phyloP scores from a whole-genome alignment of 345 rosid species.

The Arabis hirsuta region DNA sequence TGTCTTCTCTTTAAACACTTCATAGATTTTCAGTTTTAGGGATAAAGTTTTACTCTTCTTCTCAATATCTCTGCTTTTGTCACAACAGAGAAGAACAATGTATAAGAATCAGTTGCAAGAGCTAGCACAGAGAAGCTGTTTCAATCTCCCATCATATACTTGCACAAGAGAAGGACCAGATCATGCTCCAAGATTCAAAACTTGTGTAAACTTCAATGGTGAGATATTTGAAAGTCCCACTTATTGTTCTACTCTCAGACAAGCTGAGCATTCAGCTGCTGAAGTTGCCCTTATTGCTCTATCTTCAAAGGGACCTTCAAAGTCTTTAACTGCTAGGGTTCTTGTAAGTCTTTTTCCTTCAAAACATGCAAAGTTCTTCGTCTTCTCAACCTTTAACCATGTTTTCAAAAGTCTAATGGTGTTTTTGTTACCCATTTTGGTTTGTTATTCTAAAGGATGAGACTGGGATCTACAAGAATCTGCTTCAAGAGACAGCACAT shows the following conservation, averaged over 20 bases:
- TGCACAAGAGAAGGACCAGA: constrained; percentile 78
- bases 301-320: constrained; percentile 65
- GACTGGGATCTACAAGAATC: constrained; percentile 78
- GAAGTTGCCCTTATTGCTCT: constrained; percentile 67
- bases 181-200: constrained; percentile 84
- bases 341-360: constrained; percentile 54
- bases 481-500: constrained; percentile 79
- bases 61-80: constrained; percentile 12
- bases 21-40: not conserved
- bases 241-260: constrained; percentile 66
- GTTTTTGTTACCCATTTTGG: not conserved
- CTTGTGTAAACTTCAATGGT: constrained; percentile 77
- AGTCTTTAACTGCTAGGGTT: constrained; percentile 67
- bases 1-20: constrained; percentile 27
- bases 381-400: constrained; percentile 1
- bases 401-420: not conserved
- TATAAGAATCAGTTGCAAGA: constrained; percentile 78
- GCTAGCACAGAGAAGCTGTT: constrained; percentile 83
- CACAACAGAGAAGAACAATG: constrained; percentile 48
- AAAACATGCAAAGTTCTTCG: constrained; percentile 4
- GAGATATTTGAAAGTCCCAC: constrained; percentile 67
- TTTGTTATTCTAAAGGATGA: constrained; percentile 55
- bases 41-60: constrained; percentile 11
- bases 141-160: constrained; percentile 72
- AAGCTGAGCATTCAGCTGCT: constrained; percentile 79